Conservation (phyloP, 768 basidiomycete species). For the Suillus placidus region DNA sequence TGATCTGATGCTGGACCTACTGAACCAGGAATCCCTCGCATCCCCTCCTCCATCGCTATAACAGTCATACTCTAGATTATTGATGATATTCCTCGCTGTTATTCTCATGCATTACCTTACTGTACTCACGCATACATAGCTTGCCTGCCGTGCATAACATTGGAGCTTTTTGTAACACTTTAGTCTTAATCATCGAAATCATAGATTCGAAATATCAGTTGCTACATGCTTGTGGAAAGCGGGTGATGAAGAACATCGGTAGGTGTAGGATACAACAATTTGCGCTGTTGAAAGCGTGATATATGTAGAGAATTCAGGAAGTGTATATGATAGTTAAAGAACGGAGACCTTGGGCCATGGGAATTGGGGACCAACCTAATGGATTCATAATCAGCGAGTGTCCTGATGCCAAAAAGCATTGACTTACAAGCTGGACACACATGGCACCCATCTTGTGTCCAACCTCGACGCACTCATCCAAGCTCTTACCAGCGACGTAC, state of each 20-base stretch:
- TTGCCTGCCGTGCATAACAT: constrained; percentile 13
- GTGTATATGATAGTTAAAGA: constrained; percentile 28
- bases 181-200: constrained; percentile 5
- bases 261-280: constrained; percentile 27
- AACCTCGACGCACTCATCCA: constrained; percentile 77
- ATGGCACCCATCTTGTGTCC: constrained; percentile 88
- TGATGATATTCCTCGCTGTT: constrained; percentile 20
- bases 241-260: constrained; percentile 23
- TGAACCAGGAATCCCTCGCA: constrained; percentile 60
- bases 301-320: constrained; percentile 12
- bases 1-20: constrained; percentile 33
- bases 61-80: constrained; percentile 25
- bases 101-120: constrained; percentile 25
- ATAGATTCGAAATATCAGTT: constrained; percentile 12
- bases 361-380: constrained; percentile 57
- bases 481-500: constrained; percentile 71
- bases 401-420: not conserved
- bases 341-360: constrained; percentile 59
- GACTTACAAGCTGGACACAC: constrained; percentile 76
- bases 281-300: constrained; percentile 44
- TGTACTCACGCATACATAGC: constrained; percentile 19
- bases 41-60: constrained; percentile 63
- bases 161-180: constrained; percentile 8
- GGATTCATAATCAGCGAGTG: constrained; percentile 2
- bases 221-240: constrained; percentile 43